phyloP scores from a whole-genome alignment of 331 rosid species.

The Arachis monticola region DNA sequence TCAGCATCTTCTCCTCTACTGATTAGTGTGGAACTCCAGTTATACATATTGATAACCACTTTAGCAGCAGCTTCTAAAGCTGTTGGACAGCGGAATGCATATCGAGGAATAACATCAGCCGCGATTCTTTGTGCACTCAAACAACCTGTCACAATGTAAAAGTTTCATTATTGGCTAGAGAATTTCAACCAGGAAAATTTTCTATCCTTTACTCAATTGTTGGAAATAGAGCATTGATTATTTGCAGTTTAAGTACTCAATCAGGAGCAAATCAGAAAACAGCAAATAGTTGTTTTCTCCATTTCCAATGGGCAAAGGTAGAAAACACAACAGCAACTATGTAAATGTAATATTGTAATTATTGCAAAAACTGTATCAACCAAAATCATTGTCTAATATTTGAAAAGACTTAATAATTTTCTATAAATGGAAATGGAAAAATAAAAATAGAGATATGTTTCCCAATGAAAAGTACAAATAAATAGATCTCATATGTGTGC shows the following conservation, averaged over 20 bases:
- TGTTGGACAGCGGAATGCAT: conserved; percentile 81
- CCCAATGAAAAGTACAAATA: neutral
- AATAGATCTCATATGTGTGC: neutral
- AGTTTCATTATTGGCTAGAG: conserved; percentile 30
- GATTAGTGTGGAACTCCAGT: conserved; percentile 64
- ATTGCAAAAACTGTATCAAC: neutral
- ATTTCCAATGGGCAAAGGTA: neutral
- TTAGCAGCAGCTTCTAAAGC: conserved; percentile 87
- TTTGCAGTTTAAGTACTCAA: conserved; percentile 7
- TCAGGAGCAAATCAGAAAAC: neutral
- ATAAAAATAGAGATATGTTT: neutral
- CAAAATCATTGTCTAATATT: neutral
- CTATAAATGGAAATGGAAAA: neutral
- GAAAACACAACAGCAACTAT: neutral
- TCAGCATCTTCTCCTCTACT: conserved; percentile 67
- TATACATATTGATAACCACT: conserved; percentile 79
- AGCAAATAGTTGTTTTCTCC: neutral
- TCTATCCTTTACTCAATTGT: conserved; percentile 25
- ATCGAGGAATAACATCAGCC: conserved; percentile 89
- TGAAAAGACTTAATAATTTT: neutral
- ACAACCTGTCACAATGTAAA: conserved; percentile 63
- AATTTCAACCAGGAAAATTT: conserved; percentile 10
- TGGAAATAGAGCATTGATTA: conserved; percentile 12
- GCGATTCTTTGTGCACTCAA: conserved; percentile 82
- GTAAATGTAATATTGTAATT: neutral